Conservation (phyloP, 352 stramenopile species). For the Globisporangium solare region DNA sequence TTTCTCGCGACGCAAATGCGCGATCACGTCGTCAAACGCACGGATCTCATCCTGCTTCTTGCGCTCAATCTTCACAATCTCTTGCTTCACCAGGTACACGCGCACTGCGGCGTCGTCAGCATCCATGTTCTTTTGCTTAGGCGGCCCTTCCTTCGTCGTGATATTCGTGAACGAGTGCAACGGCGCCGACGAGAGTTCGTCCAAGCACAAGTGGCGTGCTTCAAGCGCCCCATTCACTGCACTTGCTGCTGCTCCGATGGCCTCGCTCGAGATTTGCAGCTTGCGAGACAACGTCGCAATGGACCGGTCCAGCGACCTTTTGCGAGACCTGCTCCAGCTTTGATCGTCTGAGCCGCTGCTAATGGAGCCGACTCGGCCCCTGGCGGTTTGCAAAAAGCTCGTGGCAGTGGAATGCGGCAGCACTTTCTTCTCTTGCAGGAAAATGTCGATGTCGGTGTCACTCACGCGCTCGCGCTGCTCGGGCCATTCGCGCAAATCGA, state of each 20-base stretch:
- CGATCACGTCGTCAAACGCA: conserved; percentile 87
- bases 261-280: conserved; percentile 13
- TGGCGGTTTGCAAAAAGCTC: conserved; percentile 3
- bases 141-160: not conserved
- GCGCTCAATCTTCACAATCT: conserved; percentile 58
- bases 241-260: not conserved
- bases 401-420: conserved; percentile 23
- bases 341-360: not conserved
- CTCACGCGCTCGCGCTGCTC: conserved; percentile 84
- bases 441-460: conserved; percentile 76
- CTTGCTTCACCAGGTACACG: conserved; percentile 52
- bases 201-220: conserved; percentile 13
- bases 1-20: conserved; percentile 84
- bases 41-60: conserved; percentile 62
- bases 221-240: not conserved
- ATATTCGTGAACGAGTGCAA: not conserved
- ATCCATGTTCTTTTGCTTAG: conserved; percentile 22
- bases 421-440: conserved; percentile 50
- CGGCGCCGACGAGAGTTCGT: not conserved
- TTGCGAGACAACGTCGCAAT: conserved; percentile 29
- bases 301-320: conserved; percentile 23
- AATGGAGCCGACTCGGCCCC: conserved; percentile 6
- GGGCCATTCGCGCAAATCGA: conserved; percentile 83
- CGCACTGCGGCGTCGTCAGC: conserved; percentile 41
- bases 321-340: not conserved